Evolutionary conservation across 306 rosid species (phyloP).

Genomic region (Carpinus viminea): DNA sequence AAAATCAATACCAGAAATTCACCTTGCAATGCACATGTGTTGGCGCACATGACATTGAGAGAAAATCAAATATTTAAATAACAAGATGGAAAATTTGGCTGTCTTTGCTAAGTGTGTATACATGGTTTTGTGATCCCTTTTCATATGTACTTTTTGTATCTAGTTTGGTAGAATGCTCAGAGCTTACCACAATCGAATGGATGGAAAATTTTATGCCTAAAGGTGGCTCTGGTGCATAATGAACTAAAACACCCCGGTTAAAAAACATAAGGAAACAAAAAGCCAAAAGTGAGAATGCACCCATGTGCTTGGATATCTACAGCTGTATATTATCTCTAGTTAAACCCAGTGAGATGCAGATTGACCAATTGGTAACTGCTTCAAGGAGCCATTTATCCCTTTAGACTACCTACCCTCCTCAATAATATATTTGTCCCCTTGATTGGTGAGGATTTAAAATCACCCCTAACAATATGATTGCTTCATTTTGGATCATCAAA

Average conservation of each 20-base stretch:
- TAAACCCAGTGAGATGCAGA: background rate
- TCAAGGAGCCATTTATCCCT: background rate
- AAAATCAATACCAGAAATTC: no score
- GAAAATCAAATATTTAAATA: background rate
- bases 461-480: background rate
- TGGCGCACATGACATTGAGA: background rate
- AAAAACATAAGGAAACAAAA: background rate
- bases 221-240: no score
- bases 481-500: background rate
- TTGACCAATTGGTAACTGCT: background rate
- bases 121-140: background rate
- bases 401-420: background rate
- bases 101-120: background rate
- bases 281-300: no score
- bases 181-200: background rate
- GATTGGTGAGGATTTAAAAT: background rate
- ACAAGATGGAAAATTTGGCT: background rate
- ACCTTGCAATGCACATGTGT: background rate
- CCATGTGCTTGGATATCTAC: background rate
- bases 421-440: background rate
- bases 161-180: background rate
- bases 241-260: background rate
- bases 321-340: background rate
- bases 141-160: background rate
- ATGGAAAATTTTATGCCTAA: background rate